A percentile compares a stretch with the other conserved stretches of the same genome.
These are phyloP conservation scores for Drosera capensis DNA, from an alignment of 148 eudicot species.

Conservation along the genomic window DNA sequence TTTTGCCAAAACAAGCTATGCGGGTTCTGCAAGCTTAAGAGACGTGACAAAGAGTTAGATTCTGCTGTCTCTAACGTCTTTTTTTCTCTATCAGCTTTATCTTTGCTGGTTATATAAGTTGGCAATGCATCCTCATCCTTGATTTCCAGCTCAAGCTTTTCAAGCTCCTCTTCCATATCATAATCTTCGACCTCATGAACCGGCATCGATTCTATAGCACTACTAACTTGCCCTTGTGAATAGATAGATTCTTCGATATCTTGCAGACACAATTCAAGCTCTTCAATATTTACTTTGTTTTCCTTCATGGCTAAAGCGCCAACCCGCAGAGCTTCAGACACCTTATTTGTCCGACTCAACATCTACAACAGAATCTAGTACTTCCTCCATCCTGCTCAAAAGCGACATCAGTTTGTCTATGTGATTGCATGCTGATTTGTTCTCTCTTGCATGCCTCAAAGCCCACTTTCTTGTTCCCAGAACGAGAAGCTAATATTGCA, in stretches of 20 bases:
- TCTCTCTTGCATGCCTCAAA: slow-evolving; percentile 58
- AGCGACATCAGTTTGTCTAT: slow-evolving; percentile 44
- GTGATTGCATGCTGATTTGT: slow-evolving; percentile 54
- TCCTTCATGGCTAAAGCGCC: slow-evolving; percentile 60
- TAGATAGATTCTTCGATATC: slow-evolving; percentile 54
- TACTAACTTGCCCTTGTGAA: slow-evolving; percentile 35
- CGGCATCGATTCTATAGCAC: slow-evolving; percentile 34
- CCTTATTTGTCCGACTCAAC: slow-evolving; percentile 82
- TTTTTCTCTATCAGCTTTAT: slow-evolving; percentile 6
- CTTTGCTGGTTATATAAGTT: slow-evolving; percentile 8
- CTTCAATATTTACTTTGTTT: slow-evolving; percentile 38
- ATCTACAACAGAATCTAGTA: slow-evolving; percentile 47
- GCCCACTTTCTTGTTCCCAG: slow-evolving; percentile 51
- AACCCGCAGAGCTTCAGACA: slow-evolving; percentile 61
- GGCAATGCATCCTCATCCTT: slow-evolving; percentile 11
- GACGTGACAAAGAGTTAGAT: slow-evolving; percentile 32
- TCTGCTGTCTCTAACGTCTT: slow-evolving; percentile 20
- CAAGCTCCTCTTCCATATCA: slow-evolving; percentile 59
- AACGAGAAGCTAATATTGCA: slow-evolving; percentile 49
- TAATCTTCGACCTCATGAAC: slow-evolving; percentile 33
- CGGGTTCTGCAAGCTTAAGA: slow-evolving; percentile 33
- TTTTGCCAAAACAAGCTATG: too few species aligned
- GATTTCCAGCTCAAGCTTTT: slow-evolving; percentile 40
- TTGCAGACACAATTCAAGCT: slow-evolving; percentile 47
- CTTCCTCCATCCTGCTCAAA: slow-evolving; percentile 64